Percentiles rank a stretch among this genome's conserved stretches.
These are phyloP conservation scores for Mycena pura DNA, from an alignment of 768 basidiomycete genomes.

Conservation along the genomic window DNA sequence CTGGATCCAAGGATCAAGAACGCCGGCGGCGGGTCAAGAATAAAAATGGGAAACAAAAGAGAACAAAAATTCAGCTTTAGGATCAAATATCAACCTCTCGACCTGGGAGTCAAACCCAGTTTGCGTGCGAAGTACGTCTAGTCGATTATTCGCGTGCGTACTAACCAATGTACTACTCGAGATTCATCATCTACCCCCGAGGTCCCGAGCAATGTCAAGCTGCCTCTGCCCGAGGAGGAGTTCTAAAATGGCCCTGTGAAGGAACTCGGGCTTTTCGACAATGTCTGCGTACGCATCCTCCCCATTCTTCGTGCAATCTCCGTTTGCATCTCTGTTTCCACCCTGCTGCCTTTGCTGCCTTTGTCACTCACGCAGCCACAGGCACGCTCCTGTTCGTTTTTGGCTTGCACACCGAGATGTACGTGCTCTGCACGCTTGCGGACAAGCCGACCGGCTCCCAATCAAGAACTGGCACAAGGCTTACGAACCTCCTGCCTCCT, in stretches of 20 bases:
- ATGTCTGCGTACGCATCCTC: conserved; percentile 92
- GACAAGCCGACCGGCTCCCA: conserved; percentile 85
- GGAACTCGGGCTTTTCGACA: conserved; percentile 88
- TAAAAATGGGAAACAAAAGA: too few species aligned
- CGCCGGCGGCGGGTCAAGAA: too few species aligned
- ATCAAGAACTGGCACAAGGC: conserved; percentile 86
- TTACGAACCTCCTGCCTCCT: conserved; percentile 59
- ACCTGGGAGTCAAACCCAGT: too few species aligned
- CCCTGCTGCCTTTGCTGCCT: too few species aligned
- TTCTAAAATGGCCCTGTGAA: conserved; percentile 88
- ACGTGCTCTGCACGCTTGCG: conserved; percentile 85
- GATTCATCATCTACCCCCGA: conserved; percentile 98
- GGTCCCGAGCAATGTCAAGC: conserved; percentile 84
- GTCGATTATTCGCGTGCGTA: too few species aligned
- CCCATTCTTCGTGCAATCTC: conserved; percentile 92
- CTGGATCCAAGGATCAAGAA: too few species aligned
- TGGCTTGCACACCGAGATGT: conserved; percentile 89
- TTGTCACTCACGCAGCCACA: conserved; percentile 28
- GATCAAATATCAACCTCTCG: too few species aligned
- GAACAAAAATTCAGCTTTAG: too few species aligned
- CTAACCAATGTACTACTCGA: too few species aligned
- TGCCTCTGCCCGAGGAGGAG: conserved; percentile 90
- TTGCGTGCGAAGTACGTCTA: too few species aligned
- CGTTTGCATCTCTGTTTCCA: conserved; percentile 31
- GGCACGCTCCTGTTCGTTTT: conserved; percentile 90